phyloP scores from a whole-genome alignment of 1,284 basidiomycete genomes.

The Agaricales sp. region DNA sequence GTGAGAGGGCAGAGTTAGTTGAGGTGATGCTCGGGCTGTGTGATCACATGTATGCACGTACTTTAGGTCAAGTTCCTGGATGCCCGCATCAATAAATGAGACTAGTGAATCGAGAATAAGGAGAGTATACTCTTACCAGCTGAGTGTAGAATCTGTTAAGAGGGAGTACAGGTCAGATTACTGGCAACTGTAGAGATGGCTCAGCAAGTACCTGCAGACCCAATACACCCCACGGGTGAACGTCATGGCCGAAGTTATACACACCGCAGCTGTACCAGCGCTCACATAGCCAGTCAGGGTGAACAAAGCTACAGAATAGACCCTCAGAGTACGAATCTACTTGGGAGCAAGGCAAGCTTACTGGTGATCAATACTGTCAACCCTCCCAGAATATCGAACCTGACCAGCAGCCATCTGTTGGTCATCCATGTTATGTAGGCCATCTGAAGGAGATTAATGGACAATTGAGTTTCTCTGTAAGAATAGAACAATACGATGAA shows the following conservation, averaged over 20 bases:
- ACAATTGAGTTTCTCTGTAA: background rate
- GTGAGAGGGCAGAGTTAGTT: slow-evolving; percentile 45
- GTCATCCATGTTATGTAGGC: slow-evolving; percentile 77
- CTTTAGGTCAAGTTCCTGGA: slow-evolving; percentile 52
- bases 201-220: slow-evolving; percentile 63
- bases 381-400: slow-evolving; percentile 70
- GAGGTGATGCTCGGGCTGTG: slow-evolving; percentile 81
- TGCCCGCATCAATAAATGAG: background rate
- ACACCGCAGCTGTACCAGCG: slow-evolving; percentile 76
- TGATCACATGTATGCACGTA: slow-evolving; percentile 63
- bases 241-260: slow-evolving; percentile 71
- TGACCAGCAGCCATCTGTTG: slow-evolving; percentile 67
- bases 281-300: slow-evolving; percentile 53
- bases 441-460: slow-evolving; percentile 33
- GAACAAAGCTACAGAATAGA: slow-evolving; percentile 55
- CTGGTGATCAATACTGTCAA: slow-evolving; percentile 15
- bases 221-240: slow-evolving; percentile 55
- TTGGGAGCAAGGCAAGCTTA: background rate
- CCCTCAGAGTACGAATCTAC: slow-evolving; percentile 6
- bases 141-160: background rate
- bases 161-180: no score
- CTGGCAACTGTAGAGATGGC: no score
- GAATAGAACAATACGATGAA: background rate
- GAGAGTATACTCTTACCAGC: background rate
- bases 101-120: background rate